These are phyloP conservation scores for Salix viminalis DNA, from an alignment of 345 rosid genomes.

Conservation along the genomic window DNA sequence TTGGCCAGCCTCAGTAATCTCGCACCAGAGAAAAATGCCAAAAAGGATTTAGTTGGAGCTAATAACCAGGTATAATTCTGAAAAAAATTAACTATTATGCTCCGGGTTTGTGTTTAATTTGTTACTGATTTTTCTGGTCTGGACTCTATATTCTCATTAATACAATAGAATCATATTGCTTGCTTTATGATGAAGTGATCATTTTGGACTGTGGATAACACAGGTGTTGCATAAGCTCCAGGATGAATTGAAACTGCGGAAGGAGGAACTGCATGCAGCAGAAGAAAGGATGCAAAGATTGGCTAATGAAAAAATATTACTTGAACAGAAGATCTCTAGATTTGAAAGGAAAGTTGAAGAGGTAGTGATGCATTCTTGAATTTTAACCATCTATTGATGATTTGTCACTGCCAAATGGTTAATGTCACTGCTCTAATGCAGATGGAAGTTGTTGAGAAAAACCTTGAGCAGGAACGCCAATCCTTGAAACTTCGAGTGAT, in stretches of 20 bases:
- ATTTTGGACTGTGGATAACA: constrained; percentile 22
- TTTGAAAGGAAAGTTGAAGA: constrained; percentile 68
- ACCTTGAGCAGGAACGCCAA: constrained; percentile 62
- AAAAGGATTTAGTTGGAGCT: constrained; percentile 35
- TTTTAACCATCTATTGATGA: not conserved
- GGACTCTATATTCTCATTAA: not conserved
- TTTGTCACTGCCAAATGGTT: not conserved
- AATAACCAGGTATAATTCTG: constrained; percentile 51
- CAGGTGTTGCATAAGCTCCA: constrained; percentile 56
- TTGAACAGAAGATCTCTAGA: constrained; percentile 57
- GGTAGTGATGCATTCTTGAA: constrained; percentile 35
- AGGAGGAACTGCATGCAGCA: constrained; percentile 49
- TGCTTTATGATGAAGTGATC: not conserved
- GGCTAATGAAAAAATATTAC: constrained; percentile 46
- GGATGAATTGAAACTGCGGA: constrained; percentile 57
- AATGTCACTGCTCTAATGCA: constrained; percentile 19
- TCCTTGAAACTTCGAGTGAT: constrained; percentile 49
- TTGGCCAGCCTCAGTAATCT: constrained; percentile 44
- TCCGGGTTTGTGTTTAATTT: not conserved
- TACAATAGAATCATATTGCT: not conserved
- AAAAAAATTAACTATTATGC: not conserved
- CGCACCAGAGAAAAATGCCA: constrained; percentile 37
- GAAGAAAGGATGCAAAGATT: constrained; percentile 49
- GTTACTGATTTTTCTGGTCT: not conserved
- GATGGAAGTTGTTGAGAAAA: constrained; percentile 51